Evolutionary conservation across 345 rosid species (phyloP), one percentile per base, ranked within the genome.

Genomic region (Kernera saxatilis): DNA sequence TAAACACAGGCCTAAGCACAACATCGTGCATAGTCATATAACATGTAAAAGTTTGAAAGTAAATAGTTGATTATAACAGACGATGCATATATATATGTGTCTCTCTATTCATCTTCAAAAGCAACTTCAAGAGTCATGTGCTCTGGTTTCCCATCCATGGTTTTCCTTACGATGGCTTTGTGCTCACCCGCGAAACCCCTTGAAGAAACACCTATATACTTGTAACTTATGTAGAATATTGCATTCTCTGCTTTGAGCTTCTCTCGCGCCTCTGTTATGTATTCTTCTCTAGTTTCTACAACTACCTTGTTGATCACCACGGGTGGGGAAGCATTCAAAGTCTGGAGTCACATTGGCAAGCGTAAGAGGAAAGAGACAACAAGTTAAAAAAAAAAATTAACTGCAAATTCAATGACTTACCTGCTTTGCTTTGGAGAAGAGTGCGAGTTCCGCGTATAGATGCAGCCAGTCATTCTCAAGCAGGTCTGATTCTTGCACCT

Each of bases 381-480:
- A n/a, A n/a, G n/a, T n/a, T n/a, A n/a, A n/a, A n/a, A n/a, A n/a
- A n/a, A n/a, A n/a, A n/a, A n/a, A n/a, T n/a, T n/a, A n/a, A n/a
- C n/a, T 65, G 70, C 46, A 35, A n/a, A 54, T 22, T n/a, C 49
- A 68, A 43, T 3, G 8, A 41, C 64, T 68, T 68, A 68, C 72
- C 4, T 11, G 0, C 0, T 3, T 1, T 43, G 15, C 13, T 56
- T 21, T 22, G 5, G 12, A 10, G 26, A 1, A 55, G 25, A 69
- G 44, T 23, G 26, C 55, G 3, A 69, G n/a, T 55, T 55, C 72
- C 2, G 14, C 6, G 45, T 39, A 55, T 22, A 55, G 64, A 10
- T 41, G 45, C 6, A 68, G 64, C 72, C 44, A 68, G 25, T 43
- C 64, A 68, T 41, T 41, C 53, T 68, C 54, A 46, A n/a, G 72